Evolutionary conservation across 2,329 filamentous ascomycete genomes (phyloP).

Genomic region (Penicillium sp.): DNA sequence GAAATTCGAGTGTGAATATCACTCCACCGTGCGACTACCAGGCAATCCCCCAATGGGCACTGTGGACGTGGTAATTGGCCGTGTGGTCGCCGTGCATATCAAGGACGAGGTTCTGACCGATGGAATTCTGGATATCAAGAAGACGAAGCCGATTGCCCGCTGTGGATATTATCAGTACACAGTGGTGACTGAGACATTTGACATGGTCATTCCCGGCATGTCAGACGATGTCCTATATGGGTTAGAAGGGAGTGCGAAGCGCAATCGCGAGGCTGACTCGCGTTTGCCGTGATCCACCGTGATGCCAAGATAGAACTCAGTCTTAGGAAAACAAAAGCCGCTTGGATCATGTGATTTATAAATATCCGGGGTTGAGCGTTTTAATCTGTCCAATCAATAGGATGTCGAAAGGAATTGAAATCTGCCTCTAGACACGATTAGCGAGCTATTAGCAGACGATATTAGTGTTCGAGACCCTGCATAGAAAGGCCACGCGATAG

Average conservation of each 20-base stretch:
- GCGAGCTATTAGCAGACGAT: background rate
- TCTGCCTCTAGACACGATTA: background rate
- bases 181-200: constrained; percentile 56
- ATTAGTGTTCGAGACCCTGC: background rate
- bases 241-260: constrained; percentile 39
- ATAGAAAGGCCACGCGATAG: background rate
- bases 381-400: background rate
- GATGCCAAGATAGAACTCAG: background rate
- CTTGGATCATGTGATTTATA: background rate
- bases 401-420: background rate
- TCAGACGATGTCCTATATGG: constrained; percentile 37
- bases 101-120: constrained; percentile 54
- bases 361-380: background rate
- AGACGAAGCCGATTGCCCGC: constrained; percentile 59
- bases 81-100: constrained; percentile 58
- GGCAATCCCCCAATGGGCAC: constrained; percentile 58
- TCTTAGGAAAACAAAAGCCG: background rate
- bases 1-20: constrained; percentile 58
- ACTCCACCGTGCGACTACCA: constrained; percentile 54
- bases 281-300: background rate
- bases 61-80: constrained; percentile 58
- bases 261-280: constrained; percentile 14
- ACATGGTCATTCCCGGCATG: constrained; percentile 53
- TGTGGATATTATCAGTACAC: constrained; percentile 62
- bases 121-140: constrained; percentile 55